Conservation (phyloP, 2,329 filamentous ascomycete species). For the Colletotrichum sp. region DNA sequence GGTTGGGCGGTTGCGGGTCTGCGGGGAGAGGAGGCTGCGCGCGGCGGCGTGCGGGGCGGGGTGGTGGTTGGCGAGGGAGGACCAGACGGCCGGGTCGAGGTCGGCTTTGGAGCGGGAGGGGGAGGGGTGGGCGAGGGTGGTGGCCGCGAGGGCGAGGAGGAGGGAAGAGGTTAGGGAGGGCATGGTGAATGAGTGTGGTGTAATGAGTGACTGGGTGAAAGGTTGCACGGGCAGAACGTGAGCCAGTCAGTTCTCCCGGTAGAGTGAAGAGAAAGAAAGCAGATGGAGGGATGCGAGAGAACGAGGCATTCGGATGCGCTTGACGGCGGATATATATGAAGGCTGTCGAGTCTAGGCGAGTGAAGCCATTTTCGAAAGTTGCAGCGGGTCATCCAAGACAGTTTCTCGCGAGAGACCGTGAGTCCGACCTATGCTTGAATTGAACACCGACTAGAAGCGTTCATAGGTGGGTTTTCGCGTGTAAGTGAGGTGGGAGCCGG, state of each 20-base stretch:
- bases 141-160: slow-evolving; percentile 26
- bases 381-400: not conserved
- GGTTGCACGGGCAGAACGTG: not conserved
- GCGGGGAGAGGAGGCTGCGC: slow-evolving; percentile 19
- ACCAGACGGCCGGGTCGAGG: not conserved
- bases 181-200: slow-evolving; percentile 20
- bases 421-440: not conserved
- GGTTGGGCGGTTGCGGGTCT: slow-evolving; percentile 25
- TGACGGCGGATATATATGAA: not conserved
- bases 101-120: not conserved
- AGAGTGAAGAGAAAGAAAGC: not conserved
- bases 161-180: slow-evolving; percentile 23
- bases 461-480: not conserved
- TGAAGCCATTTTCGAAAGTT: not conserved
- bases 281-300: not conserved
- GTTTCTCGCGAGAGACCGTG: not conserved
- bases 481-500: not conserved
- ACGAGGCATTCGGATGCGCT: not conserved
- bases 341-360: not conserved
- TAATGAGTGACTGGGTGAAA: not conserved
- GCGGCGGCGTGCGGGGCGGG: slow-evolving; percentile 1
- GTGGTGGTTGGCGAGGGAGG: not conserved
- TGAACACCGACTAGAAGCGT: not conserved
- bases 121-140: slow-evolving; percentile 18
- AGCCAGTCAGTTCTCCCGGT: not conserved